Base-by-base conservation (phyloP, 2,329 filamentous ascomycete species). In the Ascochyta viciae-villosae region DNA sequence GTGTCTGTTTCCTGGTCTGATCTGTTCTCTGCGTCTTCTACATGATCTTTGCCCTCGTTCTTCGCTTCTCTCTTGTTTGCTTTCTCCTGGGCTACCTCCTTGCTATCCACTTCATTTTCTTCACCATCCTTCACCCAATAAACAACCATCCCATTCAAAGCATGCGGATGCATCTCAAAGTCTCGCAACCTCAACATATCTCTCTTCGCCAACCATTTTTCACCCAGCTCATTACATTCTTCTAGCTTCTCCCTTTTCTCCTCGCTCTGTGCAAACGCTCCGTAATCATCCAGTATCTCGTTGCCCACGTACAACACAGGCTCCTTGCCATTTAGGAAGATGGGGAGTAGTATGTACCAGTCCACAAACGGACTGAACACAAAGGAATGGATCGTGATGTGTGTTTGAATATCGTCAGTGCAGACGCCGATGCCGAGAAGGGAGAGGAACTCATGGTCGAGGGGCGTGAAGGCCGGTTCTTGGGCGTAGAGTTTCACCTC, bases 311-410 rank as follows among this genome's bases (percentile, higher is more conserved):
- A 77, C 31, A 76, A 37, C 12, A 55, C 50, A 0, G 74, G 74
- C 50, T 76, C 55, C 22, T 62, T 67, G 3, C 35, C 58, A 24
- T 62, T 60, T 19, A 77, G 45, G 40, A 76, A 74, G 0, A 62
- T 41, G 0, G 72, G 71, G 1, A 76, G 59, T 0, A 76, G 63
- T 15, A 76, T 48, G 27, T 64, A 65, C 68, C 73, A 75, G 15
- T 76, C 74, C 23, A 77, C 68, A 31, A 76, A 77, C 0, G 74
- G 74, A 27, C 72, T 71, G 50, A 66, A 76, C 3, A 76, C 64
- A 29, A 76, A 75, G 1, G 68, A 60, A 0, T 35, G 24, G 0
- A 52, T 12, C 0, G 62, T 50, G 16, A 76, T 71, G 19, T 67
- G 57, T 0, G 50, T 46, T 29, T 70, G 61, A 15, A 71, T 63